Percentiles rank a stretch among this genome's conserved stretches.
These are phyloP conservation scores for Penicillium corylophilum DNA, from an alignment of 2,329 filamentous ascomycete genomes.

Conservation along the genomic window DNA sequence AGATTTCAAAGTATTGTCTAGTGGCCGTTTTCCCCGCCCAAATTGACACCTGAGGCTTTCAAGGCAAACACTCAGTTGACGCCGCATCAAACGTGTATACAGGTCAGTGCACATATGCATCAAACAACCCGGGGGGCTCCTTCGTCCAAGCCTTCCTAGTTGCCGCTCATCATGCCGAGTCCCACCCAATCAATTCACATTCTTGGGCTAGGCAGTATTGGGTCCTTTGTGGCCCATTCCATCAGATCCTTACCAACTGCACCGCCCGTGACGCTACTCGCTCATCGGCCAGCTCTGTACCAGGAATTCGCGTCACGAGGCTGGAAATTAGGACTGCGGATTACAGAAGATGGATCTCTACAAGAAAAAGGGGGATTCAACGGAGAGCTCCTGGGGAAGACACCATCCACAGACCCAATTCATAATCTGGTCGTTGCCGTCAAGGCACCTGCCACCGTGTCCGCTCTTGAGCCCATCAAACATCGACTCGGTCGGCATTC, in stretches of 20 bases:
- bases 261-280: constrained; percentile 19
- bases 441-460: constrained; percentile 17
- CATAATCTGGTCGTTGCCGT: constrained; percentile 18
- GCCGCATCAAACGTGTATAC: not conserved
- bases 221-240: constrained; percentile 21
- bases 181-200: constrained; percentile 10
- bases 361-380: constrained; percentile 8
- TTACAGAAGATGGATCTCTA: constrained; percentile 9
- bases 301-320: constrained; percentile 11
- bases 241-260: constrained; percentile 17
- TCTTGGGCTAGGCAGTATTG: constrained; percentile 23
- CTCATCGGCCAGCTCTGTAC: constrained; percentile 19
- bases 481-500: constrained; percentile 15
- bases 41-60: too few relatives aligned
- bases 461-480: constrained; percentile 14
- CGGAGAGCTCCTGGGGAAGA: constrained; percentile 4
- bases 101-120: too few relatives aligned
- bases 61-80: not conserved
- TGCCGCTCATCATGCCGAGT: constrained; percentile 6
- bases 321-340: constrained; percentile 14
- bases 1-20: too few relatives aligned
- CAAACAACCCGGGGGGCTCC: not conserved
- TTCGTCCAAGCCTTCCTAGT: not conserved
- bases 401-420: constrained; percentile 8
- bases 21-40: too few relatives aligned